phyloP scores from a whole-genome alignment of 192 early-diverging fungal species.

The Martensiomyces pterosporus region DNA sequence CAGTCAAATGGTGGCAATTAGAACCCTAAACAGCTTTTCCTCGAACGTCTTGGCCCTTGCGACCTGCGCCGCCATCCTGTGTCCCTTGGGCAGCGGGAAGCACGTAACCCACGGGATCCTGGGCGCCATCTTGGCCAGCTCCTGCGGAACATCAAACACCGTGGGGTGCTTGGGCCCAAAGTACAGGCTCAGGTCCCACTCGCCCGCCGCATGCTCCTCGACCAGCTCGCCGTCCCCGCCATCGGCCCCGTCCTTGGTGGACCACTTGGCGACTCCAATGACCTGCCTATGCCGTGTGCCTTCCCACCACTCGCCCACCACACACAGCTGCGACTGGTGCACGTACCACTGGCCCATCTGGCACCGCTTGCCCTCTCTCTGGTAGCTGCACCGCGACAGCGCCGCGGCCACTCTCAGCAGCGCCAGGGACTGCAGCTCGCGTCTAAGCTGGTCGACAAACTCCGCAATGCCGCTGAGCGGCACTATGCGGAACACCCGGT shows the following conservation, averaged over 20 bases:
- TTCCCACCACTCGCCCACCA: constrained; percentile 44
- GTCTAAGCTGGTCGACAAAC: constrained; percentile 40
- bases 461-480: constrained; percentile 24
- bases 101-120: constrained; percentile 29
- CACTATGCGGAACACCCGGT: constrained; percentile 43
- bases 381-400: constrained; percentile 18
- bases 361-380: constrained; percentile 7
- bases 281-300: constrained; percentile 36
- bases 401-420: constrained; percentile 40
- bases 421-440: constrained; percentile 40
- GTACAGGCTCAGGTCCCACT: constrained; percentile 28
- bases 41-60: constrained; percentile 20
- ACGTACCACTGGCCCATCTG: constrained; percentile 48
- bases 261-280: constrained; percentile 41
- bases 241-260: neutral
- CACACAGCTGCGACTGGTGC: constrained; percentile 50
- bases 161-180: constrained; percentile 49
- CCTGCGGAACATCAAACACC: constrained; percentile 13
- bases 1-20: constrained; percentile 20
- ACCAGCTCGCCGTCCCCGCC: neutral
- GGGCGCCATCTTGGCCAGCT: no score
- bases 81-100: constrained; percentile 19
- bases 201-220: neutral
- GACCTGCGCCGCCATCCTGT: neutral
- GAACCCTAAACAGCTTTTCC: constrained; percentile 15